These are phyloP conservation scores for Dendrobium huoshanense DNA, from an alignment of 106 monocot species.

Conservation along the genomic window DNA sequence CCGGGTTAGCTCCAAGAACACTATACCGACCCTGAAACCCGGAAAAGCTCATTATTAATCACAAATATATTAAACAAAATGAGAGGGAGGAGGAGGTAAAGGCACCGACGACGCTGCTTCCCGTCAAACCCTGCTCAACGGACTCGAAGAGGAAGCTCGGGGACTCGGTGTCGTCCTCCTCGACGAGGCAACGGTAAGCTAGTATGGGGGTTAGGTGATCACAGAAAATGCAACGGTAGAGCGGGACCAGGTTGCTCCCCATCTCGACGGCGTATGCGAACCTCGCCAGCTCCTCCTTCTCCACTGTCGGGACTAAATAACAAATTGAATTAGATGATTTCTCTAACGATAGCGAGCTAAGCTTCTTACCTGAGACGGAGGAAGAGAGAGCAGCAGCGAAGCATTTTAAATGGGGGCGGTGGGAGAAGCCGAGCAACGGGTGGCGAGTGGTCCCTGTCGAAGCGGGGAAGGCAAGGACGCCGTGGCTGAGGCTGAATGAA, in stretches of 20 bases:
- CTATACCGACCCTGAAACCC: constrained; percentile 19
- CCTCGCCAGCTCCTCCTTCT: constrained; percentile 24
- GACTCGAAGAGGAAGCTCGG: constrained; percentile 96
- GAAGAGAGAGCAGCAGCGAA: not conserved
- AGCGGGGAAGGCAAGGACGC: not conserved
- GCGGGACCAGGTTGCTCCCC: constrained; percentile 55
- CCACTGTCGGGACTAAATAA: constrained; percentile 6
- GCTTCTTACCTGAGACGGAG: not conserved
- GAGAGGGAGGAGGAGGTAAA: not conserved
- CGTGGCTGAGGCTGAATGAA: not conserved
- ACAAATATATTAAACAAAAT: not conserved
- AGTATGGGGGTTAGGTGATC: constrained; percentile 68
- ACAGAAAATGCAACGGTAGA: constrained; percentile 53
- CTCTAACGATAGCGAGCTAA: too few relatives aligned
- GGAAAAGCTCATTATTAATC: not conserved
- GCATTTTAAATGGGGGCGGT: constrained; percentile 9
- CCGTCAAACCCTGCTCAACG: constrained; percentile 59
- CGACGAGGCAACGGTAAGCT: constrained; percentile 70
- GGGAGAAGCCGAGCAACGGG: not conserved
- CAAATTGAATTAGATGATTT: not conserved
- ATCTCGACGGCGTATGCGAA: constrained; percentile 34
- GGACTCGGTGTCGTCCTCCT: constrained; percentile 55
- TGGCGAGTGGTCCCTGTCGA: not conserved
- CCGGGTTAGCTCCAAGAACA: constrained; percentile 19
- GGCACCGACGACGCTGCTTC: constrained; percentile 55